Conservation (phyloP, 164 flowering plant species). For the Vitis labrusca region DNA sequence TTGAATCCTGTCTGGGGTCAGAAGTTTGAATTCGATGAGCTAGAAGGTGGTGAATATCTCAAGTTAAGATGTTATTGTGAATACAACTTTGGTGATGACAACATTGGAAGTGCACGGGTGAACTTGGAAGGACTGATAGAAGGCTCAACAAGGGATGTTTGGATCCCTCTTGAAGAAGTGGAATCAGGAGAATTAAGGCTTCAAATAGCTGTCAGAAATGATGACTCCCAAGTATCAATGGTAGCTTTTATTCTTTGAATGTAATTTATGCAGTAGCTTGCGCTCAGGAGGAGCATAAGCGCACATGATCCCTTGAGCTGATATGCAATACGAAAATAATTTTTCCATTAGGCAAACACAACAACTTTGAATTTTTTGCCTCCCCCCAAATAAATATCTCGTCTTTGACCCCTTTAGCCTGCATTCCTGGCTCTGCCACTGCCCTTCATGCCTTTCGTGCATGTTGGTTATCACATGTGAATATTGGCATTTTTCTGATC, state of each 20-base stretch:
- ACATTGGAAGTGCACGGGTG: conserved; percentile 77
- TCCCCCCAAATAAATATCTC: too few species aligned
- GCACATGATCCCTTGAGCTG: too few species aligned
- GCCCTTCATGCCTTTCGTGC: too few species aligned
- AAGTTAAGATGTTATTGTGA: conserved; percentile 68
- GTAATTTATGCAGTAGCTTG: too few species aligned
- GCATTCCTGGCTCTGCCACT: too few species aligned
- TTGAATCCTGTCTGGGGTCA: conserved; percentile 69
- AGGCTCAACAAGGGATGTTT: conserved; percentile 67
- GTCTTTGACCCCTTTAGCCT: too few species aligned
- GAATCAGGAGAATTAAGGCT: conserved; percentile 84
- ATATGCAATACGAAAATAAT: too few species aligned
- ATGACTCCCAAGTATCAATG: conserved; percentile 49
- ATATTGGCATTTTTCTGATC: too few species aligned
- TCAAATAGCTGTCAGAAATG: conserved; percentile 65
- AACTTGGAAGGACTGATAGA: conserved; percentile 87
- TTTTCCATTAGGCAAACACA: too few species aligned
- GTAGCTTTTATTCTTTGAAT: conserved; percentile 25
- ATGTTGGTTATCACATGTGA: too few species aligned
- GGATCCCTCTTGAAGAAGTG: conserved; percentile 93
- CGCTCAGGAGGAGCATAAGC: too few species aligned
- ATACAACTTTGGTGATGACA: conserved; percentile 74
- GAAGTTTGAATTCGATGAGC: conserved; percentile 86
- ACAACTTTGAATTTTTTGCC: too few species aligned
- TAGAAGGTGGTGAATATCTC: conserved; percentile 80